Base-by-base conservation (phyloP, 2,329 filamentous ascomycete genomes). In the Graphium sp. region DNA sequence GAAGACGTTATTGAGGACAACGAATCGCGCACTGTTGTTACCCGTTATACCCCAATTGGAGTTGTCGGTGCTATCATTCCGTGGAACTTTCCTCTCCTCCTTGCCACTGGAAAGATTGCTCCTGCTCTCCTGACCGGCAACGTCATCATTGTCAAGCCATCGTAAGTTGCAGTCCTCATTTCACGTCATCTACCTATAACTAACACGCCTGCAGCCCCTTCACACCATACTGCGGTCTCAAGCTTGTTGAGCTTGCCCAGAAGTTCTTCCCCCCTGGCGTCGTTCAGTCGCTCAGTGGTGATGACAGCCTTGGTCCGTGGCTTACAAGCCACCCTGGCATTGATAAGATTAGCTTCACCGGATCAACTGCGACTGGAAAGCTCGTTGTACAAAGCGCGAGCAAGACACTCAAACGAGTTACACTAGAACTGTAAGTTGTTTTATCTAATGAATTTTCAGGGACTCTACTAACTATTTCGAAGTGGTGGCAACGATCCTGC, bases 311-410 rank as follows among this genome's bases (percentile, higher is more conserved):
- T 5, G 72, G 72, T 4, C 66, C 63, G 1, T 58, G 56, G 56
- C 44, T 76, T 29, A 72, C 66, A 0, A 45, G 43, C n/a, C 70
- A 76, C 39, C 65, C 66, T 0, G 63, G 56, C 13, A 60, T 75
- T 31, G 56, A 62, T 32, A 76, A 73, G 54, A 63, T 77, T 42
- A 60, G 55, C 37, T 77, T 77, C 47, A 76, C 72, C 0, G 70
- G 72, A 3, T 72, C 65, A 8, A 66, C 56, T 6, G 52, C 55
- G 0, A 73, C 66, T 0, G 71, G 71, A 7, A 74, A 73, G 52
- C 60, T 60, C 44, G 62, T 76, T 30, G 62, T 71, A 56, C 58
- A 57, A 31, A 60, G 55, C n/a, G 60, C 57, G 29, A 53, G 62
- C 15, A 57, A 59, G 42, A 69, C 66, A 0, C 47, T 76, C 16